phyloP scores from a whole-genome alignment of 2,329 filamentous ascomycete species.

The Scolecobasidium constrictum region DNA sequence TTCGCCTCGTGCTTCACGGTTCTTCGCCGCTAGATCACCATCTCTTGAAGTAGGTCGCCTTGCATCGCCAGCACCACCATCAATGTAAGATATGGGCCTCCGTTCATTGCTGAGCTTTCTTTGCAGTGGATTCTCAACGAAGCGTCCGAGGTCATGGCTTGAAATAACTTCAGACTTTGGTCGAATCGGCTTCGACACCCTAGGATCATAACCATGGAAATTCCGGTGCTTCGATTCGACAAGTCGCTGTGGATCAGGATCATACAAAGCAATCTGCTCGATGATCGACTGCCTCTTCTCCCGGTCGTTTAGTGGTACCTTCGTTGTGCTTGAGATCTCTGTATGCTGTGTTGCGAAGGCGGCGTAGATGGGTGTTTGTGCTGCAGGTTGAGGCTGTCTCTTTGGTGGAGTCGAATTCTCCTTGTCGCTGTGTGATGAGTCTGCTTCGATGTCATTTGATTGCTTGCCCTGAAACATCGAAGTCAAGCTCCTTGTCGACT shows the following conservation, averaged over 20 bases:
- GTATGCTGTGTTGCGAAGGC: conserved; percentile 46
- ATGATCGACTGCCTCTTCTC: conserved; percentile 28
- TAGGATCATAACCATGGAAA: conserved; percentile 43
- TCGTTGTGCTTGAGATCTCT: conserved; percentile 21
- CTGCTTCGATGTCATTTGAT: conserved; percentile 48
- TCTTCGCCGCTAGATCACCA: conserved; percentile 23
- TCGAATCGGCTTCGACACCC: conserved; percentile 21
- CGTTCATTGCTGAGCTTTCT: conserved; percentile 25
- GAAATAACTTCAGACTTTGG: conserved; percentile 41
- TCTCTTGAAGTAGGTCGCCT: neutral
- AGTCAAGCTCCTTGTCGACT: conserved; percentile 74
- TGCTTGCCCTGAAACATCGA: conserved; percentile 64
- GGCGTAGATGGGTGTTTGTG: conserved; percentile 65
- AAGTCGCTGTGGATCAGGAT: conserved; percentile 35
- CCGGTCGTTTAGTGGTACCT: conserved; percentile 32
- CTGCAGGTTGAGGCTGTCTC: conserved; percentile 29
- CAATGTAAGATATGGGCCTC: conserved; percentile 16
- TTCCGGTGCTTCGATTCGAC: conserved; percentile 45
- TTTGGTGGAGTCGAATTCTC: conserved; percentile 64
- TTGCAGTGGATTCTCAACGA: conserved; percentile 27
- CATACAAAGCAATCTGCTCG: conserved; percentile 48
- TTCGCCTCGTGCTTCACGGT: conserved; percentile 11
- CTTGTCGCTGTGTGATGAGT: conserved; percentile 54
- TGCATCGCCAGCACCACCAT: neutral
- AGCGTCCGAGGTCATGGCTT: conserved; percentile 28